Evolutionary conservation across 805 yeast species (phyloP).

Genomic region (Zygotorulaspora danielsina): DNA sequence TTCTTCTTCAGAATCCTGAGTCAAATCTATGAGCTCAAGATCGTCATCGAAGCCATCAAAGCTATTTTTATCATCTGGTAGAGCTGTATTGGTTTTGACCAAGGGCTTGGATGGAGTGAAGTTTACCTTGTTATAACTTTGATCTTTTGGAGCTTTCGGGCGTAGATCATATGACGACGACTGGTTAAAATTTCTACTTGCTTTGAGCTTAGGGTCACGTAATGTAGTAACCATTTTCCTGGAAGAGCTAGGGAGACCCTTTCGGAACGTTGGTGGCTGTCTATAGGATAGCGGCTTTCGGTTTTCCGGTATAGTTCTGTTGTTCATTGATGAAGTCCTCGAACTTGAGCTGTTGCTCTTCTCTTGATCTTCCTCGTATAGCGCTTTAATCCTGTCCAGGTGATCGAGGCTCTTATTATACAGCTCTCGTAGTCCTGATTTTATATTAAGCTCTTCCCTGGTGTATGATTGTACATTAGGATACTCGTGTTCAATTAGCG

Average conservation of each 20-base stretch:
- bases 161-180: slow-evolving; percentile 7
- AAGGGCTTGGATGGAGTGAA: slow-evolving; percentile 31
- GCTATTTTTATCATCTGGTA: slow-evolving; percentile 2
- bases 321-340: neutral
- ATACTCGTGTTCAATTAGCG: slow-evolving; percentile 44
- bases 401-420: slow-evolving; percentile 39
- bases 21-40: slow-evolving; percentile 16
- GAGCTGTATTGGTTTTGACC: slow-evolving; percentile 3
- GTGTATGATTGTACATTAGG: slow-evolving; percentile 34
- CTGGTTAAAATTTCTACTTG: slow-evolving; percentile 6
- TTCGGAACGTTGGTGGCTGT: slow-evolving; percentile 8
- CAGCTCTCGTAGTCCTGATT: slow-evolving; percentile 39
- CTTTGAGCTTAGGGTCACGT: slow-evolving; percentile 19
- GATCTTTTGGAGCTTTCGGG: neutral
- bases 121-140: slow-evolving; percentile 18
- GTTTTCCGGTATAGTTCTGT: neutral
- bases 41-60: slow-evolving; percentile 20
- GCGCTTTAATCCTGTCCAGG: slow-evolving; percentile 35
- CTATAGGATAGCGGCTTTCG: slow-evolving; percentile 28
- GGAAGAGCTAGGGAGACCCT: slow-evolving; percentile 16
- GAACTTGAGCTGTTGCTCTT: slow-evolving; percentile 4
- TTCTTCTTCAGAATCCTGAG: slow-evolving; percentile 18
- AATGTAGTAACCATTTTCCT: slow-evolving; percentile 36
- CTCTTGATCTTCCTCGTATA: slow-evolving; percentile 17
- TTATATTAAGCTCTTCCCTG: slow-evolving; percentile 44